phyloP scores from a whole-genome alignment of 257 asterid genomes.

The Solanum okadae region DNA sequence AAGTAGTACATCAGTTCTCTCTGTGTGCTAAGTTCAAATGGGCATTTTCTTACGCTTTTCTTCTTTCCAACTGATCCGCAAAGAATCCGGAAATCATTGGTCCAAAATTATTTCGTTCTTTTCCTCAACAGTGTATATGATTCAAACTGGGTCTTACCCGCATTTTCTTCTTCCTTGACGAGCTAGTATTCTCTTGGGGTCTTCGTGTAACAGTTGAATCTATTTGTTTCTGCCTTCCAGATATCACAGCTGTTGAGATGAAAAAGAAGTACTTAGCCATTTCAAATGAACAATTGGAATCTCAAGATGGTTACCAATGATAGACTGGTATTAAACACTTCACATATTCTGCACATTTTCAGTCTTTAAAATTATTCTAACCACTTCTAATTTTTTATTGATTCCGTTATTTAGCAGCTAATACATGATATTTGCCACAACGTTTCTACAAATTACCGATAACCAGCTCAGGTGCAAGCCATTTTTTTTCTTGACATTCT shows the following conservation, averaged over 20 bases:
- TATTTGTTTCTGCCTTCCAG: conserved; percentile 24
- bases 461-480: not conserved
- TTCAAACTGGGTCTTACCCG: not conserved
- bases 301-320: conserved; percentile 43
- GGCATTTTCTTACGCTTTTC: not conserved
- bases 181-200: not conserved
- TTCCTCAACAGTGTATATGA: not conserved
- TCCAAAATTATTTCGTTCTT: not conserved
- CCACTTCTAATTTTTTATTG: not conserved
- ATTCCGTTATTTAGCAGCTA: not conserved
- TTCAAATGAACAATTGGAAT: conserved; percentile 48
- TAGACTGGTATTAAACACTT: conserved; percentile 12
- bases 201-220: not conserved
- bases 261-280: conserved; percentile 53
- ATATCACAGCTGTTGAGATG: conserved; percentile 42
- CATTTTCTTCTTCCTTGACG: not conserved
- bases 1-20: not conserved
- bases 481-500: not conserved
- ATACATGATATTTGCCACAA: not conserved
- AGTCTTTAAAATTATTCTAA: not conserved
- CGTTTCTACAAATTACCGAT: not conserved
- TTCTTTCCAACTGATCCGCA: not conserved
- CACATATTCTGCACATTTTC: not conserved
- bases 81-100: not conserved
- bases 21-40: not conserved